phyloP scores from a whole-genome alignment of 495 filamentous ascomycete species.

The Podospora comata region DNA sequence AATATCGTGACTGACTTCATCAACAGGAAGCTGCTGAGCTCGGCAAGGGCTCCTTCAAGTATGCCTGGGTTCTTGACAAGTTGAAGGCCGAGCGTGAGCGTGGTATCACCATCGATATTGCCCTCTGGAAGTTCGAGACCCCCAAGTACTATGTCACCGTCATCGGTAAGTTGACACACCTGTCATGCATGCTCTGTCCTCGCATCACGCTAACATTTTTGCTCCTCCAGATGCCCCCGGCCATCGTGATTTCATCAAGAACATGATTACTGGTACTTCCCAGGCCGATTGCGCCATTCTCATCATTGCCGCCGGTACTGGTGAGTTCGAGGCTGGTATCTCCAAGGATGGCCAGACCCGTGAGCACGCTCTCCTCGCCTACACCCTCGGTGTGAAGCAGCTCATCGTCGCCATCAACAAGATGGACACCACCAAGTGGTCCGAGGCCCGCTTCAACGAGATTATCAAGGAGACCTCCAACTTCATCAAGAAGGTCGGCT shows the following conservation, averaged over 20 bases:
- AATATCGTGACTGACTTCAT: constrained; percentile 29
- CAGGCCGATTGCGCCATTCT: constrained; percentile 99
- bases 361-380: constrained; percentile 99
- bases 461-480: constrained; percentile 99
- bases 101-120: constrained; percentile 99
- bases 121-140: constrained; percentile 99
- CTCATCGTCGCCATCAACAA: constrained; percentile 99
- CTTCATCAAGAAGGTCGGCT: constrained; percentile 99
- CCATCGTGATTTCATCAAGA: constrained; percentile 99
- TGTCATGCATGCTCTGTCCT: neutral
- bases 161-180: constrained; percentile 66
- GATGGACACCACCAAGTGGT: constrained; percentile 99
- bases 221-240: constrained; percentile 78
- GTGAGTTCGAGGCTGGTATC: constrained; percentile 99
- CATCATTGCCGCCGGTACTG: constrained; percentile 99
- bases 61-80: constrained; percentile 99
- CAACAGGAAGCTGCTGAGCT: constrained; percentile 94
- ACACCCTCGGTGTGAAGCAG: constrained; percentile 99
- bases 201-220: constrained; percentile 14
- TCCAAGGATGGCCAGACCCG: constrained; percentile 99
- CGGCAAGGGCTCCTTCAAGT: constrained; percentile 99
- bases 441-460: constrained; percentile 91
- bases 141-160: constrained; percentile 98
- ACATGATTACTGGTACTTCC: constrained; percentile 99
- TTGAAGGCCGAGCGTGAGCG: constrained; percentile 99